These are phyloP conservation scores for Fraxinus angustifolia DNA, from an alignment of 305 asterid species.

Conservation along the genomic window DNA sequence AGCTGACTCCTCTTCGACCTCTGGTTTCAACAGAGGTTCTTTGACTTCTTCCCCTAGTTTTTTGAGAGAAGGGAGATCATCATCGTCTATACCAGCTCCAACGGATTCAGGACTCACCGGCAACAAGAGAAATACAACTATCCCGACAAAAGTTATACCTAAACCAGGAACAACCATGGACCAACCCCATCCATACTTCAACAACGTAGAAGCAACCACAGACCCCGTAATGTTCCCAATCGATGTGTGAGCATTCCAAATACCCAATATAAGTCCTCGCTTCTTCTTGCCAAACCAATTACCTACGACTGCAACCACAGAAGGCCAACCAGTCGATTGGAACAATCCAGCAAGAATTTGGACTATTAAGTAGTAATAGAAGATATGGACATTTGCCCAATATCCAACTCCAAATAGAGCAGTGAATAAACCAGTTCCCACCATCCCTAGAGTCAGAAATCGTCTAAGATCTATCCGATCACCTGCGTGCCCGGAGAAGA, in stretches of 20 bases:
- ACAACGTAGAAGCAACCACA: conserved; percentile 60
- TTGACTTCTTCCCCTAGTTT: conserved; percentile 32
- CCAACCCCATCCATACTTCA: conserved; percentile 96
- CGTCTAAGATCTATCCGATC: conserved; percentile 76
- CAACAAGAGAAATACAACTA: conserved; percentile 50
- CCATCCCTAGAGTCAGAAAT: conserved; percentile 80
- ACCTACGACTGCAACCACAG: conserved; percentile 88
- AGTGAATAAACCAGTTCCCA: conserved; percentile 85
- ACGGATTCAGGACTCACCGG: conserved; percentile 42
- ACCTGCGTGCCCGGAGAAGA: conserved; percentile 84
- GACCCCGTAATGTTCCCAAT: conserved; percentile 85
- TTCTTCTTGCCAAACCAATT: conserved; percentile 90
- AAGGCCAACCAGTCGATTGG: conserved; percentile 98
- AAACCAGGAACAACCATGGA: conserved; percentile 76
- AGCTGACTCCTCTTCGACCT: conserved; percentile 20
- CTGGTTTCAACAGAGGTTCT: conserved; percentile 18
- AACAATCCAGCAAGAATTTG: conserved; percentile 92
- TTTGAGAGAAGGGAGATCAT: conserved; percentile 17
- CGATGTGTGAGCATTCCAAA: conserved; percentile 96
- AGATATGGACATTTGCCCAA: conserved; percentile 65
- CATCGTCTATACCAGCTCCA: conserved; percentile 29
- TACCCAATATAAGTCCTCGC: conserved; percentile 93
- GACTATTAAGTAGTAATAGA: conserved; percentile 59
- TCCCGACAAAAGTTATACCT: conserved; percentile 54
- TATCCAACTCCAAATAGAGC: conserved; percentile 80